Evolutionary conservation across 2,329 filamentous ascomycete genomes (phyloP), one percentile per base, ranked within the genome.

Genomic region (Corniculantispora saksenae): DNA sequence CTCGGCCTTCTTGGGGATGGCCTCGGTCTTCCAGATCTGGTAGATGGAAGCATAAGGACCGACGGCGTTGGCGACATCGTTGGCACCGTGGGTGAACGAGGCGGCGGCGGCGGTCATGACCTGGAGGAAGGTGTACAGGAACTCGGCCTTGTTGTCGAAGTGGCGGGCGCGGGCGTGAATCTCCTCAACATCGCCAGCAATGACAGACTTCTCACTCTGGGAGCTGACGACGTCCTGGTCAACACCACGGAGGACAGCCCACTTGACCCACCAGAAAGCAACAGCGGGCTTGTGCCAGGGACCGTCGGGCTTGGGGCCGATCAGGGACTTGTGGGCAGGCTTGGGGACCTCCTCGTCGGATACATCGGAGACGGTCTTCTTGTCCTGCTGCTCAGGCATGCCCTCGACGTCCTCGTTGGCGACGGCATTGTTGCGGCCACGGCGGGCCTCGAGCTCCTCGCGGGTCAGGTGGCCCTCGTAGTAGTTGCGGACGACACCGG

Each of bases 61-160:
- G 63, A 88, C 82, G 32, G 87, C 86, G 72, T 84, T 90, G 70
- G 84, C 80, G 23, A 90, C 84, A 67, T 90, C 88, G 73, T 90
- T 91, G 69, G 87, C 86, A 27, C 88, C 88, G 76, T 91, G 87
- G 2, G 84, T 84, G 67, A 90, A 89, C 3, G 86, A 88, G 17
- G 86, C 84, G 38, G 86, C 86, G 68, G 84, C 83, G 12, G 87
- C 86, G 6, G 86, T 87, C 76, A 87, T 79, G 70, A 88, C 75
- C 69, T 87, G 86, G 35, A 86, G 79, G 75, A 86, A 88, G 7
- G 83, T 85, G 75, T 85, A 89, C 57, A 86, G 78, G 76, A 85
- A 85, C 74, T 89, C 87, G 68, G 83, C 80, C 67, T 84, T 82
- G 78, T 89, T 89, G 73, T 88, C 82, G 73, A 83, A 89, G 72